Base-by-base conservation (phyloP, 768 basidiomycete species). In the Pholiota molesta region DNA sequence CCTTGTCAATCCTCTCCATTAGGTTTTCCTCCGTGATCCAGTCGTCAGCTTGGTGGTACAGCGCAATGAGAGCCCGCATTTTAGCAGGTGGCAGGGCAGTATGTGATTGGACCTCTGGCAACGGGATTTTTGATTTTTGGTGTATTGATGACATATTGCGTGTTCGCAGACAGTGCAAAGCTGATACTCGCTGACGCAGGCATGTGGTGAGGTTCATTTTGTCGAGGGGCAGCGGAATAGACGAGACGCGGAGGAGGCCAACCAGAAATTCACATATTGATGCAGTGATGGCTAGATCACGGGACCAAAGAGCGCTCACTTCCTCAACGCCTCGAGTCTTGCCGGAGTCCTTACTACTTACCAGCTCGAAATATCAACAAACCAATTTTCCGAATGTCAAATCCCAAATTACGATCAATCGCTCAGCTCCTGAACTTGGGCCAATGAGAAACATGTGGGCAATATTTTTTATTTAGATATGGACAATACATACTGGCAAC, bases 1-100 rank as follows among this genome's bases (percentile, higher is more conserved):
- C 86, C 16, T 81, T 73, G 74, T 92, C 88, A 58, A 93, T 92
- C 59, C 76, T 78, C 21, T 80, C 68, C 19, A 83, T 80, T 31
- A 94, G 83, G 68, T 84, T 92, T 65, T 90, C 88, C 21, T 78
- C 78, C 11, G 91, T 91, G 64, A 94, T 82, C 77, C 90, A 92
- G 2, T 78, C 76, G 60, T 85, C 85, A 53, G 87, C 76, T 75
- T 91, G 85, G 78, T 94, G 91, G 77, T 93, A 94, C 57, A 94
- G 83, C 10, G 86, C 81, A 64, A 92, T 82, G 64, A 93, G 86
- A 3, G 90, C 87, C 62, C 89, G 88, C 78, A 92, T 79, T 75
- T 83, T 84, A 21, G 82, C 78, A 2, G 80, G 79, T 2, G 88
- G 79, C 4, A 89, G 80, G n/a, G 75, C 68, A 55, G 68, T 66